Evolutionary conservation across 2,329 filamentous ascomycete genomes (phyloP).

Genomic region (Alternaria consortialis): DNA sequence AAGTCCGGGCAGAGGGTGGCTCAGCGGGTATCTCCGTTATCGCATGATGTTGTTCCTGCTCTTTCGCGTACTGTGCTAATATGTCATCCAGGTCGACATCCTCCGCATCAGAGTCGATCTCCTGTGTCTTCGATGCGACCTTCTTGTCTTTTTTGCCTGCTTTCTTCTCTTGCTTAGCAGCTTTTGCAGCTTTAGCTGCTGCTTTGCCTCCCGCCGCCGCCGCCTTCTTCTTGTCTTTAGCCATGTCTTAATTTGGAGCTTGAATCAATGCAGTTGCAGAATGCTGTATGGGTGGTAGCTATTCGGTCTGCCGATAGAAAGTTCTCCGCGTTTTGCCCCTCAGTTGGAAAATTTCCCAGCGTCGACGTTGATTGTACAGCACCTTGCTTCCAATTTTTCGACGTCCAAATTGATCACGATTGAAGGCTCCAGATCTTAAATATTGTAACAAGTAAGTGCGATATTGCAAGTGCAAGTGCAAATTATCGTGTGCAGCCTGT

Average conservation of each 20-base stretch:
- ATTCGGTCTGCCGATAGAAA: not conserved
- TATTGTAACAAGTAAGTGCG: not conserved
- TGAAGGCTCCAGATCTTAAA: not conserved
- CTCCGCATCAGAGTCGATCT: conserved; percentile 87
- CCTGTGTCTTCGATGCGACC: conserved; percentile 72
- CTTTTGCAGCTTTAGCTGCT: conserved; percentile 62
- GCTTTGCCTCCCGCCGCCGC: conserved; percentile 57
- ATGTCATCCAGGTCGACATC: conserved; percentile 94
- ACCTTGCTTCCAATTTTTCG: not conserved
- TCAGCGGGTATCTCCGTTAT: conserved; percentile 80
- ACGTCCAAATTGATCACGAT: not conserved
- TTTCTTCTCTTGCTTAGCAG: conserved; percentile 86
- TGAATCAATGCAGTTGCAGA: not conserved
- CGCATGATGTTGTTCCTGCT: conserved; percentile 92
- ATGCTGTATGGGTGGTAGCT: not conserved
- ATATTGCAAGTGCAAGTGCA: not conserved
- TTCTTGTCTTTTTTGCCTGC: conserved; percentile 80
- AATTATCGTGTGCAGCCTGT: conserved; percentile 1
- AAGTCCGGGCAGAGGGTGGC: conserved; percentile 80
- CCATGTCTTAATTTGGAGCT: conserved; percentile 50
- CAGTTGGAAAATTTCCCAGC: conserved; percentile 31
- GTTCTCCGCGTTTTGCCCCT: conserved; percentile 25
- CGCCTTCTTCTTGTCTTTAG: conserved; percentile 62
- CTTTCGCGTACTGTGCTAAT: conserved; percentile 88
- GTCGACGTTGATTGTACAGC: not conserved